Evolutionary conservation across 768 basidiomycete species (phyloP).

Genomic region (Collybia sordida): DNA sequence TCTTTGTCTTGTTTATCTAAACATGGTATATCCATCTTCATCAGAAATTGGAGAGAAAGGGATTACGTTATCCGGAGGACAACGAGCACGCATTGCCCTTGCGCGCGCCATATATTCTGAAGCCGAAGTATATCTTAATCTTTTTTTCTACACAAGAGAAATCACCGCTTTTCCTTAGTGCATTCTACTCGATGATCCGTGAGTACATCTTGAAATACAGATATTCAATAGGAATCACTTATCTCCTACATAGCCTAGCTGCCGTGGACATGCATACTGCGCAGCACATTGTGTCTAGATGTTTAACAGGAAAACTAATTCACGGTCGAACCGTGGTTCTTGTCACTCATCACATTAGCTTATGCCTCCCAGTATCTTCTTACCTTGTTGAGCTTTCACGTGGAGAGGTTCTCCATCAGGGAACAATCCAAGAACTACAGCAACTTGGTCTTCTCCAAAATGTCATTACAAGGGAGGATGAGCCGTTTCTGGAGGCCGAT

Average conservation of each 20-base stretch:
- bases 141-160: background rate
- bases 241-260: slow-evolving; percentile 42
- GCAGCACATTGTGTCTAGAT: slow-evolving; percentile 62
- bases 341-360: slow-evolving; percentile 79
- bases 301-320: slow-evolving; percentile 62
- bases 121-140: slow-evolving; percentile 41
- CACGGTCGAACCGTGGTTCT: slow-evolving; percentile 71
- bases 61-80: slow-evolving; percentile 70
- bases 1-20: background rate
- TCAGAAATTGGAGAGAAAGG: slow-evolving; percentile 82
- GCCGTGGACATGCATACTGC: slow-evolving; percentile 82
- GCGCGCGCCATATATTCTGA: slow-evolving; percentile 81
- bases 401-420: slow-evolving; percentile 50
- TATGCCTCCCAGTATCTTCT: slow-evolving; percentile 67
- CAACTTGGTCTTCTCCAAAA: slow-evolving; percentile 39
- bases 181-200: slow-evolving; percentile 77
- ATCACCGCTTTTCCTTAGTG: slow-evolving; percentile 28
- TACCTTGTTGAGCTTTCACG: slow-evolving; percentile 66
- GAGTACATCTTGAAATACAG: slow-evolving; percentile 22
- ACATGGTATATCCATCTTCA: background rate
- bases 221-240: slow-evolving; percentile 12
- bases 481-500: slow-evolving; percentile 28
- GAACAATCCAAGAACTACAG: slow-evolving; percentile 47
- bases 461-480: slow-evolving; percentile 48
- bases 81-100: slow-evolving; percentile 71